A percentile compares a stretch with the other conserved stretches of the same genome.
Evolutionary conservation across 2,329 filamentous ascomycete genomes (phyloP).

Genomic region (Plectosphaerella plurivora): DNA sequence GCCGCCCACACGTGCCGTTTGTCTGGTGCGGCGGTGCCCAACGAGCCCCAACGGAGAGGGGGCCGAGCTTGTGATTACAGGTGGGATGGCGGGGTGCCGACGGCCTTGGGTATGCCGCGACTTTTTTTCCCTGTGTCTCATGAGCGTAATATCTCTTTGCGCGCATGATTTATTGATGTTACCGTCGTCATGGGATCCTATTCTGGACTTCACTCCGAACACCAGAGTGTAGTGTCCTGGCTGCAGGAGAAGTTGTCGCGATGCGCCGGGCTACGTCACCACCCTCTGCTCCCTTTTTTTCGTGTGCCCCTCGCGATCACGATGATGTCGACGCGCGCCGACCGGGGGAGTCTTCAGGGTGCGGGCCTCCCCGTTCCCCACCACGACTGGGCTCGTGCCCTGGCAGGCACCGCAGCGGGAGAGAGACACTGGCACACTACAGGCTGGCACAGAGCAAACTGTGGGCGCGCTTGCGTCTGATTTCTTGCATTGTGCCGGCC

Average conservation of each 20-base stretch:
- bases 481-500: slow-evolving; percentile 2
- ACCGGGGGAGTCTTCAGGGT: no score
- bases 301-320: background rate
- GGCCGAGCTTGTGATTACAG: background rate
- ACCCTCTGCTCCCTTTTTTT: background rate
- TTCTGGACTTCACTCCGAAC: no score
- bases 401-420: background rate
- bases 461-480: slow-evolving; percentile 2
- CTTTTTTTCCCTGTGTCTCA: no score
- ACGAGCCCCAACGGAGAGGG: background rate
- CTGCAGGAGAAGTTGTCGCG: background rate
- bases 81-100: background rate
- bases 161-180: no score
- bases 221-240: no score
- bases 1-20: no score
- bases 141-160: no score
- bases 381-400: background rate
- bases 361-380: background rate
- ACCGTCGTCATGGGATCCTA: no score
- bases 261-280: background rate
- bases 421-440: no score
- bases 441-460: no score
- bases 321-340: background rate
- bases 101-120: background rate
- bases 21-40: no score